Conservation (phyloP, 352 stramenopile species). For the Globisporangium yorkense region DNA sequence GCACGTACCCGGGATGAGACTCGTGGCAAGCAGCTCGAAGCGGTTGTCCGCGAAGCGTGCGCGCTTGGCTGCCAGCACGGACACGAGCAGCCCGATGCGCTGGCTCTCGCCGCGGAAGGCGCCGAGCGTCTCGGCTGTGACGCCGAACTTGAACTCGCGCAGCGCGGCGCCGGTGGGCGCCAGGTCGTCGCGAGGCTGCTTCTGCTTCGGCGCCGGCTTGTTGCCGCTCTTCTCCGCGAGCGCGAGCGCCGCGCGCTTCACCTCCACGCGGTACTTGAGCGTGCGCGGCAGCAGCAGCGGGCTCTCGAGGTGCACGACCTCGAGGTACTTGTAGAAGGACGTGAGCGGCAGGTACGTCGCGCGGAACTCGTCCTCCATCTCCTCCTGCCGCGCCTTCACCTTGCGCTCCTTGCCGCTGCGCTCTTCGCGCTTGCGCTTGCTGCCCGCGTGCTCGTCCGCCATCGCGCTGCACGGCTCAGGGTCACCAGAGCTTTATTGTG, state of each 20-base stretch:
- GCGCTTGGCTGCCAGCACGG: conserved; percentile 40
- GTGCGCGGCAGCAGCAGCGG: conserved; percentile 74
- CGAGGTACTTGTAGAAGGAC: conserved; percentile 79
- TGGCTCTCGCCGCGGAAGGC: conserved; percentile 51
- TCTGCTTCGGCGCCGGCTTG: background rate
- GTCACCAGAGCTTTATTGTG: background rate
- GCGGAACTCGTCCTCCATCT: conserved; percentile 80
- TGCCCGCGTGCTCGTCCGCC: conserved; percentile 22
- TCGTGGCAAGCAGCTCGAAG: conserved; percentile 51
- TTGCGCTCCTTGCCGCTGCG: conserved; percentile 29
- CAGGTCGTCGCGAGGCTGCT: conserved; percentile 10
- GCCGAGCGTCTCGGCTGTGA: conserved; percentile 60
- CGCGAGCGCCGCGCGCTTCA: conserved; percentile 8
- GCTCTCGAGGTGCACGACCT: conserved; percentile 61
- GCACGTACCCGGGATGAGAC: conserved; percentile 44
- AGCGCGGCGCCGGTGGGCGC: conserved; percentile 27
- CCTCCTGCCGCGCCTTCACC: conserved; percentile 54
- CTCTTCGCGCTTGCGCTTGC: conserved; percentile 68
- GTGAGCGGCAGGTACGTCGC: conserved; percentile 71
- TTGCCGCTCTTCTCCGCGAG: background rate
- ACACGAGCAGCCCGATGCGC: conserved; percentile 45
- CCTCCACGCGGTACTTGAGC: conserved; percentile 65
- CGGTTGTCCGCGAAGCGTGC: conserved; percentile 47
- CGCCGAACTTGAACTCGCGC: conserved; percentile 57
- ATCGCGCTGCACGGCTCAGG: background rate